Base-by-base conservation (phyloP, 2,329 filamentous ascomycete genomes). In the Talaromyces piceae region DNA sequence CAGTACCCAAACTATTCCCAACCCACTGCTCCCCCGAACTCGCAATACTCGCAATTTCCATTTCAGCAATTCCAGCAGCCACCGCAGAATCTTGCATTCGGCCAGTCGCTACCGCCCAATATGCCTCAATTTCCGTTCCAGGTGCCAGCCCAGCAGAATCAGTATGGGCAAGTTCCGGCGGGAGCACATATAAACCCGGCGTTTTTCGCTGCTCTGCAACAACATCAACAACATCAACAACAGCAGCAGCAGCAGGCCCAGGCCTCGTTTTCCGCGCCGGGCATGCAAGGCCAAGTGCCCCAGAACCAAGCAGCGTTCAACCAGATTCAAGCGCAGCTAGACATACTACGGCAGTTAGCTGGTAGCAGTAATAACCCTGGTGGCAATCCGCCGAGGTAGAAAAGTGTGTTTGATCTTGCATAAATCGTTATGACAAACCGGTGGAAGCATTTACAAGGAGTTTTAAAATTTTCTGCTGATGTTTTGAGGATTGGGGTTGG, bases 161-260 rank as follows among this genome's bases (percentile, higher is more conserved):
- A 72, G 5, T 67, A 68, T 50, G 63, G 61, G 28, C 61, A 69
- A 37, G 61, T 71, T 13, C 64, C 68, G 30, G 64, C 64, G 43
- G 69, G 74, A 55, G 69, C 76, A 8, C 79, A 79, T 57, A 74
- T 82, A 53, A 83, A 82, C 56, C 81, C 81, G 3, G 74, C 77
- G 1, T 77, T 84, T 61, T 72, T 83, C 52, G 74, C 77, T 56
- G 62, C 63, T 18, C 49, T 71, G 37, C 74, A 75, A 51, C 67
- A 73, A 39, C 70, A 72, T 49, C 67, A 70, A 47, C 71, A 72
- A 54, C 68, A 66, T 25, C 62, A 65, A 33, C 60, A 61, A 27
- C 59, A 64, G 45, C 62, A 63, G 3, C 50, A 52, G 39, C 27
- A 41, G 12, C 45, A 27, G 18, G 23, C 28, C 22, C 45, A 44